phyloP scores from a whole-genome alignment of 495 filamentous ascomycete genomes.

The Xylaria palmicola region DNA sequence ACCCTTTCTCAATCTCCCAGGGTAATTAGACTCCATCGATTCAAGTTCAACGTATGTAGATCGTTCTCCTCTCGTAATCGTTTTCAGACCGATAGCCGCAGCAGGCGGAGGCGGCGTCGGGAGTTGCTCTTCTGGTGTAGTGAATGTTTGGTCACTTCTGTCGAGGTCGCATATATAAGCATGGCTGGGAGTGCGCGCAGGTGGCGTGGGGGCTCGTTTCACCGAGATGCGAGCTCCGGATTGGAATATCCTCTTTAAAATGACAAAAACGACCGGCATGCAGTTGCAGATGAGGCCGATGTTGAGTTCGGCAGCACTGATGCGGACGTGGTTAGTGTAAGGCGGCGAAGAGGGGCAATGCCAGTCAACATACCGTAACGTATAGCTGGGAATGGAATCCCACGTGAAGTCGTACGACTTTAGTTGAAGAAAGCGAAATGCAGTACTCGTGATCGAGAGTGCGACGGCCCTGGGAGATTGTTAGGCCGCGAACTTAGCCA shows the following conservation, averaged over 20 bases:
- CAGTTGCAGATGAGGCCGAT: conserved; percentile 13
- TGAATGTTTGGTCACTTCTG: neutral
- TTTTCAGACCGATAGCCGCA: neutral
- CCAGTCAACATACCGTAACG: conserved; percentile 1
- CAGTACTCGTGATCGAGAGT: conserved; percentile 7
- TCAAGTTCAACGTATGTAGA: conserved; percentile 3
- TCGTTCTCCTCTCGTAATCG: neutral
- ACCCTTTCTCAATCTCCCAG: neutral
- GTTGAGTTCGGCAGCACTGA: conserved; percentile 13
- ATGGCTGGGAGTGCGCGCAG: neutral
- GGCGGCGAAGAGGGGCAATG: neutral
- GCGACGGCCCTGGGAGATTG: neutral
- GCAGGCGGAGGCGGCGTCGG: neutral
- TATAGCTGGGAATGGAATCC: conserved; percentile 15
- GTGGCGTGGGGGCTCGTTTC: neutral
- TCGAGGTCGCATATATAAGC: conserved; percentile 5
- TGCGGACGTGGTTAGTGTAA: neutral
- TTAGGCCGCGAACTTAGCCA: neutral
- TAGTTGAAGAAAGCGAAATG: conserved; percentile 9
- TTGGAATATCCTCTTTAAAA: conserved; percentile 1
- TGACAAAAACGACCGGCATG: conserved; percentile 9
- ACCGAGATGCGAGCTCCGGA: neutral
- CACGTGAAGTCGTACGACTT: conserved; percentile 12
- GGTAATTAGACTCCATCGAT: conserved; percentile 1
- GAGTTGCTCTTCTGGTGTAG: neutral